Evolutionary conservation across 2,329 filamentous ascomycete genomes (phyloP).

Genomic region (Talaromyces islandicus): DNA sequence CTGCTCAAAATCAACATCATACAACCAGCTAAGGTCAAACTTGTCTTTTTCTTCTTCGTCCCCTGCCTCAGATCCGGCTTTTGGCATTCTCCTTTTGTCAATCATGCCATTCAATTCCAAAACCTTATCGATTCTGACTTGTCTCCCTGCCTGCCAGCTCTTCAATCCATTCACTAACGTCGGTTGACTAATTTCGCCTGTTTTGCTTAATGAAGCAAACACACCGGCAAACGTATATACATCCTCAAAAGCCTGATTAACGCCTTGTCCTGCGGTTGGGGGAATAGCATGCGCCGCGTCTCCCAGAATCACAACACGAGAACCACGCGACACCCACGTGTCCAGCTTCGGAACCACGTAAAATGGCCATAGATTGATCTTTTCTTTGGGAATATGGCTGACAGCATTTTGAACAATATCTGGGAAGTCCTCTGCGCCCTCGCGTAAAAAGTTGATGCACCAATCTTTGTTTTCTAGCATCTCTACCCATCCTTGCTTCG

Average conservation of each 20-base stretch:
- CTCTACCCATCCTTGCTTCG: conserved; percentile 23
- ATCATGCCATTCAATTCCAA: conserved; percentile 8
- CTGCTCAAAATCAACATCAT: conserved; percentile 5
- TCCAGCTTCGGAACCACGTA: conserved; percentile 10
- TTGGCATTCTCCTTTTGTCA: conserved; percentile 6
- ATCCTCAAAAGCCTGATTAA: conserved; percentile 54
- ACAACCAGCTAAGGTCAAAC: conserved; percentile 5
- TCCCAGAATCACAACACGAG: conserved; percentile 27
- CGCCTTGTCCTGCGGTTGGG: conserved; percentile 55
- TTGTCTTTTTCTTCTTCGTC: neutral
- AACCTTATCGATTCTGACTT: conserved; percentile 5
- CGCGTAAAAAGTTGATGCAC: conserved; percentile 16
- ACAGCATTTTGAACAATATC: conserved; percentile 11
- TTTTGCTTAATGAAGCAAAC: conserved; percentile 15
- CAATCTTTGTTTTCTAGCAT: conserved; percentile 5
- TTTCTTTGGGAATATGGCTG: conserved; percentile 3
- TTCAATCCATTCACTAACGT: neutral
- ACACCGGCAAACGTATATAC: conserved; percentile 42
- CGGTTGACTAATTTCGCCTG: neutral
- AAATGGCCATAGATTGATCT: conserved; percentile 9
- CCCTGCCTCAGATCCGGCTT: neutral
- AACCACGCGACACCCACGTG: neutral
- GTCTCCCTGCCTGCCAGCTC: conserved; percentile 5
- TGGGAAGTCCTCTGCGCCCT: conserved; percentile 20
- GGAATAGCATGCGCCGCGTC: conserved; percentile 60